A percentile compares a stretch with the other conserved stretches of the same genome.
Evolutionary conservation across 371 early-diverging fungal genomes (phyloP).

Genomic region (Batkoa obscura): DNA sequence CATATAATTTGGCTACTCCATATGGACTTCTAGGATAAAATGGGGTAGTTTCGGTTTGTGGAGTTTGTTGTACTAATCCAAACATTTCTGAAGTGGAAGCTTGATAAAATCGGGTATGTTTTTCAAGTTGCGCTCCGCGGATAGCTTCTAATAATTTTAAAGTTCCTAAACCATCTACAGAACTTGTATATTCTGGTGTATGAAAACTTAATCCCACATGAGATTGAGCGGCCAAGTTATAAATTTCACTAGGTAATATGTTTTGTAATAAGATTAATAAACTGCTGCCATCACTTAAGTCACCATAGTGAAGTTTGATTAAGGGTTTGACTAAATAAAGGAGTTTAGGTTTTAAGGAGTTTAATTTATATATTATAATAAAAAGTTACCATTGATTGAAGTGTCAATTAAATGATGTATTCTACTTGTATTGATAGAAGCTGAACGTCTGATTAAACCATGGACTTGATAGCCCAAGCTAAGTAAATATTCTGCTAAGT

Average conservation of each 20-base stretch:
- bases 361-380: background rate
- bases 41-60: constrained; percentile 68
- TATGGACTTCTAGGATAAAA: constrained; percentile 77
- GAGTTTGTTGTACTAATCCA: constrained; percentile 50
- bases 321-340: constrained; percentile 25
- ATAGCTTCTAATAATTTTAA: constrained; percentile 65
- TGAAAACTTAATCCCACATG: constrained; percentile 73
- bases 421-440: constrained; percentile 65
- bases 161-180: constrained; percentile 69
- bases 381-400: constrained; percentile 34
- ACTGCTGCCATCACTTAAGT: constrained; percentile 66
- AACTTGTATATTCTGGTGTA: constrained; percentile 76
- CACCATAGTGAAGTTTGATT: constrained; percentile 69
- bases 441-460: constrained; percentile 68
- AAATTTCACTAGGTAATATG: constrained; percentile 59
- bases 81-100: constrained; percentile 66
- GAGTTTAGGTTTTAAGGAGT: background rate
- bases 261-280: constrained; percentile 55
- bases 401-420: constrained; percentile 65
- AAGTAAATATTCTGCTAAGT: constrained; percentile 54
- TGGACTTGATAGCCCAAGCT: constrained; percentile 65
- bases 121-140: constrained; percentile 49
- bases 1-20: constrained; percentile 65
- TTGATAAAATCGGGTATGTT: constrained; percentile 63
- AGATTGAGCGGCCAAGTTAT: constrained; percentile 59